These are phyloP conservation scores for Torulaspora quercuum DNA, from an alignment of 805 yeast species.

Conservation along the genomic window DNA sequence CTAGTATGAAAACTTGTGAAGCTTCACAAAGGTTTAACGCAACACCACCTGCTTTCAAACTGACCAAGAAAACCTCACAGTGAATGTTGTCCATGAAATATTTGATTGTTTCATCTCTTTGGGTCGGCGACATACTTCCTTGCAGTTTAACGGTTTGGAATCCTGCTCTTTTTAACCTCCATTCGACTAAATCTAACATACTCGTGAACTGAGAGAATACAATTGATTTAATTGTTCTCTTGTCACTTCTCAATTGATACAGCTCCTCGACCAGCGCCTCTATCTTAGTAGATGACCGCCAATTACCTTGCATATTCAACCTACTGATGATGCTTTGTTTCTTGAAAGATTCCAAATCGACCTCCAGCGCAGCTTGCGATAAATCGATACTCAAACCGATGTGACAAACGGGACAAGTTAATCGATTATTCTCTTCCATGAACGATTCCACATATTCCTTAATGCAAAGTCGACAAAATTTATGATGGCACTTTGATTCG, in stretches of 20 bases:
- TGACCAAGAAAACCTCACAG: conserved; percentile 91
- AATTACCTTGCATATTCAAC: conserved; percentile 78
- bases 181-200: conserved; percentile 92
- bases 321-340: conserved; percentile 74
- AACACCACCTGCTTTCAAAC: conserved; percentile 98
- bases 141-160: conserved; percentile 90
- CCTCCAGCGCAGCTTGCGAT: conserved; percentile 78
- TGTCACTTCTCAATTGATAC: conserved; percentile 78
- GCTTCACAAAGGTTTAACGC: conserved; percentile 96
- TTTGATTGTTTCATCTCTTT: conserved; percentile 85
- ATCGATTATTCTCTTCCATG: conserved; percentile 51
- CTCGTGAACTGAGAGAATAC: conserved; percentile 97
- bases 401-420: conserved; percentile 95
- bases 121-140: conserved; percentile 96
- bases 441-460: conserved; percentile 84
- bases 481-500: conserved; percentile 89
- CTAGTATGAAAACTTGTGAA: conserved; percentile 90
- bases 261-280: conserved; percentile 94
- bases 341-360: conserved; percentile 50
- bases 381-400: conserved; percentile 88
- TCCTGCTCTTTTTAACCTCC: conserved; percentile 94
- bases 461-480: conserved; percentile 88
- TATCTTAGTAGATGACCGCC: conserved; percentile 94
- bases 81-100: conserved; percentile 89
- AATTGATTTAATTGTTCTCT: conserved; percentile 87